Conservation (phyloP, 148 eudicot species). For the Talinum fruticosum region DNA sequence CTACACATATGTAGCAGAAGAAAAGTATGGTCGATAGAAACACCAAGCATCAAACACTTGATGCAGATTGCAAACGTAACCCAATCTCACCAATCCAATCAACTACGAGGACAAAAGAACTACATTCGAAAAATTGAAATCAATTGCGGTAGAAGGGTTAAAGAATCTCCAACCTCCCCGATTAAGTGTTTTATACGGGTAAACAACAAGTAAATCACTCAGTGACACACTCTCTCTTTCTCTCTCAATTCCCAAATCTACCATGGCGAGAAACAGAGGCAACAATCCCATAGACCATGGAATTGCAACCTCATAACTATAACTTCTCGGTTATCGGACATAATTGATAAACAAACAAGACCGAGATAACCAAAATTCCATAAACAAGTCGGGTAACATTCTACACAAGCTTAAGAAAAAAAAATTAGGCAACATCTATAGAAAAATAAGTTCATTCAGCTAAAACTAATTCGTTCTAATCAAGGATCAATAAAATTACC, state of each 20-base stretch:
- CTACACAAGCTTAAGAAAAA: neutral
- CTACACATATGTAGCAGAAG: no score
- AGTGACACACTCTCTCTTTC: no score
- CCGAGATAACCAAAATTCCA: neutral
- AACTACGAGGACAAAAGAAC: neutral
- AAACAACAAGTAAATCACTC: neutral
- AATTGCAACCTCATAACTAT: neutral
- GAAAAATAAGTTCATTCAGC: neutral
- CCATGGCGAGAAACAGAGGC: neutral
- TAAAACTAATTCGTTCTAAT: neutral
- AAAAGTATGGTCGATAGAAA: no score
- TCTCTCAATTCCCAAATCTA: no score
- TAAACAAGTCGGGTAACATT: no score
- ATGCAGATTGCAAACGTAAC: no score
- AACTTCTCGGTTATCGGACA: neutral
- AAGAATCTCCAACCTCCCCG: neutral
- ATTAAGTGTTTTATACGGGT: neutral
- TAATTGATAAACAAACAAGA: neutral
- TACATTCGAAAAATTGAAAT: neutral
- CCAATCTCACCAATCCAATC: neutral
- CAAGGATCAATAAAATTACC: neutral
- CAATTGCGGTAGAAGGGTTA: neutral
- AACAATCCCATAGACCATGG: neutral
- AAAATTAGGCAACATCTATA: neutral
- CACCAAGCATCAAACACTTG: no score